Evolutionary conservation across 305 asterid genomes (phyloP), one percentile per base, ranked within the genome.

Genomic region (Solanum chacoense): DNA sequence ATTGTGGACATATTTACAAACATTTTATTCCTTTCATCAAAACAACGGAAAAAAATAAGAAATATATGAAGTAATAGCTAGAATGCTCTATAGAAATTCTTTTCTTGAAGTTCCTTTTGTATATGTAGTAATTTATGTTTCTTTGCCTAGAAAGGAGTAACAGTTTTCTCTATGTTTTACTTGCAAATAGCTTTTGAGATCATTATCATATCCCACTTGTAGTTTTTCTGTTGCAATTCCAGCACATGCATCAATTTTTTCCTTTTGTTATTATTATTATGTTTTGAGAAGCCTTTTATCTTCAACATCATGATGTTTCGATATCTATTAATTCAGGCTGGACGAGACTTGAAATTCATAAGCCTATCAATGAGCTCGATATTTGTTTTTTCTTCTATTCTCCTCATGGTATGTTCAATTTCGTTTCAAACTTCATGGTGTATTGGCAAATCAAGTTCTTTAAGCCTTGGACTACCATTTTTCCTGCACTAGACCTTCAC

Each of bases 291-390:
- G 86, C 86, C 71, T 81, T 72, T 50, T 81, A 81, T 45, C 73
- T 83, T 67, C 73, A 83, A 0, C 73, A 18, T 83, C 37, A 50
- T 50, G 87, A 83, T 83, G 37, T 83, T 50, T 50, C 12, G 4
- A 31, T 72, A 65, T 63, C 79, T 42, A 45, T 91, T 24, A 69
- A 26, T 69, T 83, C 92, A 96, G 99, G 99, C 98, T 90, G 99
- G 99, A 74, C 95, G 98, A 83, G 99, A 97, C 89, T 94, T 96
- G 93, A 94, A 93, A 91, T 97, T 93, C 92, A 94, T 96, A 89
- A 97, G 99, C 90, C 80, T 89, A 89, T 94, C 99, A 34, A 97
- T 96, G 98, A 94, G 92, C 89, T 92, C 91, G 77, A 93, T 96
- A 89, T 95, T 97, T 89, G 89, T 91, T 88, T 81, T 94, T 90